Evolutionary conservation across 164 flowering plant genomes (phyloP).

Genomic region (Vitis vinifera): ASM3070453v1 NC_081821.1:10316001-10316500

Average conservation of each 20-base stretch:
- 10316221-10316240: slow-evolving; percentile 57
- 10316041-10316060: neutral
- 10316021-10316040: neutral
- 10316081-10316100: no score
- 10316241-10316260: neutral
- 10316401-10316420: neutral
- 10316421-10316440: neutral
- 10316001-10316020: no score
- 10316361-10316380: slow-evolving; percentile 8
- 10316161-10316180: slow-evolving; percentile 79
- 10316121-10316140: neutral
- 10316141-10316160: slow-evolving; percentile 43
- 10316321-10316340: slow-evolving; percentile 95
- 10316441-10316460: no score
- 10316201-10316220: slow-evolving; percentile 65
- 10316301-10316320: slow-evolving; percentile 69
- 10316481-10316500: no score
- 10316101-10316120: no score
- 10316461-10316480: no score
- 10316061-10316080: neutral
- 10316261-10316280: neutral
- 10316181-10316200: slow-evolving; percentile 49
- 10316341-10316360: slow-evolving; percentile 89
- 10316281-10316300: neutral
- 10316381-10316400: neutral